A percentile compares a stretch with the other conserved stretches of the same genome.
phyloP scores from a whole-genome alignment of 1,284 basidiomycete species.

The Austroboletus rostrupii region DNA sequence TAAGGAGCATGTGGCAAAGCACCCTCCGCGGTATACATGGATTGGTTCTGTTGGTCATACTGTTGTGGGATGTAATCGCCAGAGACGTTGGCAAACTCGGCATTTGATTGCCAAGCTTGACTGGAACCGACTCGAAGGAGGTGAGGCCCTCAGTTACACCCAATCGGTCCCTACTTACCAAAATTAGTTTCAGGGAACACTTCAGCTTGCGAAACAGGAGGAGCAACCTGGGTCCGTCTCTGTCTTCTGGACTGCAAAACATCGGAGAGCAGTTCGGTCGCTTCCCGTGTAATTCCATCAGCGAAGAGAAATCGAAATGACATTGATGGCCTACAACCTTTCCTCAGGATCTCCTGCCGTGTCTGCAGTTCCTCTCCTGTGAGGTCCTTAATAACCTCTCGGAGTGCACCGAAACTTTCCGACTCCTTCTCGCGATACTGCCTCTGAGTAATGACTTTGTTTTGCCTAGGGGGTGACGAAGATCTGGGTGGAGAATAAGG shows the following conservation, averaged over 20 bases:
- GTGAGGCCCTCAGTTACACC: background rate
- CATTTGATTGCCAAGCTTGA: background rate
- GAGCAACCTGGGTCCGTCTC: background rate
- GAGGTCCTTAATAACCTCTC: conserved; percentile 11
- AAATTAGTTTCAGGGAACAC: background rate
- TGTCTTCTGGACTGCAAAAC: background rate
- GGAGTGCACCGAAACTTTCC: conserved; percentile 11
- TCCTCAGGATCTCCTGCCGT: conserved; percentile 20
- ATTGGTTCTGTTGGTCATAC: background rate
- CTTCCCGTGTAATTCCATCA: conserved; percentile 7
- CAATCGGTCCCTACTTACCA: conserved; percentile 1
- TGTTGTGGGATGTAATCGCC: background rate
- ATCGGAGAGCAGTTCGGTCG: conserved; percentile 6
- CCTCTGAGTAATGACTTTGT: conserved; percentile 15
- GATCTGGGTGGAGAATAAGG: background rate
- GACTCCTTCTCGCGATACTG: conserved; percentile 22
- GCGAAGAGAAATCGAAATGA: background rate
- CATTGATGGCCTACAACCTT: conserved; percentile 14
- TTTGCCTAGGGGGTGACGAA: background rate
- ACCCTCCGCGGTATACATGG: background rate
- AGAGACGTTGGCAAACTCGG: background rate
- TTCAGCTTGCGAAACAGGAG: background rate
- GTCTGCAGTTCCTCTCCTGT: conserved; percentile 16
- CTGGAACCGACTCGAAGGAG: conserved; percentile 1
- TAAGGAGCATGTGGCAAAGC: background rate